Percentiles rank a stretch among this genome's conserved stretches.
Evolutionary conservation across 2,329 filamentous ascomycete genomes (phyloP).

Genomic region (Curvularia verruculosa): DNA sequence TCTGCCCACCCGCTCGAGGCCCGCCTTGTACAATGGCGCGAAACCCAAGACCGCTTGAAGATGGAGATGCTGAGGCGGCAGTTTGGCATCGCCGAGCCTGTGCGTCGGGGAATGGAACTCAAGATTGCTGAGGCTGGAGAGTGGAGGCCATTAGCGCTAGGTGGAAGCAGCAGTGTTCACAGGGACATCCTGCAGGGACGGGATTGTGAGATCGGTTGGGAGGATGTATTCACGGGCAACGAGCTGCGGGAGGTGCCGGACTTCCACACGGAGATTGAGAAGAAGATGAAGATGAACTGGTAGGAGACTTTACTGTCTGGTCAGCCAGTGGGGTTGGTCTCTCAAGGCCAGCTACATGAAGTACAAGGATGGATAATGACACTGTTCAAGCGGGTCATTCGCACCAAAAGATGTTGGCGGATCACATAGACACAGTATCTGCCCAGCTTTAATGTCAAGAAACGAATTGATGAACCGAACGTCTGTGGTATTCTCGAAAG

Average conservation of each 20-base stretch:
- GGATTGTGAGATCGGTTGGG: constrained; percentile 83
- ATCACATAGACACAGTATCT: background rate
- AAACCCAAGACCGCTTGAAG: constrained; percentile 84
- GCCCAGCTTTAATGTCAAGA: background rate
- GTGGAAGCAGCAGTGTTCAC: constrained; percentile 73
- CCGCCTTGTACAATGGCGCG: constrained; percentile 86
- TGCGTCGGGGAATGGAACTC: constrained; percentile 92
- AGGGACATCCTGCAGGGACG: constrained; percentile 85
- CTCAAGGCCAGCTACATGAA: background rate
- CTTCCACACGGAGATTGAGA: constrained; percentile 94
- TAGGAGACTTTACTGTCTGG: constrained; percentile 24
- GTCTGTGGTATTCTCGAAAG: background rate
- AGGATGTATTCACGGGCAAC: constrained; percentile 85
- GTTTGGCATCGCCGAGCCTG: constrained; percentile 91
- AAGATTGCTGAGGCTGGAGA: constrained; percentile 81
- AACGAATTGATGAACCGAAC: constrained; percentile 9
- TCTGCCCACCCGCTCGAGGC: constrained; percentile 89
- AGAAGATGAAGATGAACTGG: constrained; percentile 80
- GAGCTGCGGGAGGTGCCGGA: constrained; percentile 72
- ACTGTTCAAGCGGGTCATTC: background rate
- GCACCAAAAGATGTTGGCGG: background rate
- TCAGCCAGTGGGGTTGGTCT: background rate
- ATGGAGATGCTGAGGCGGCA: constrained; percentile 86
- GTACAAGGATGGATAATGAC: background rate
- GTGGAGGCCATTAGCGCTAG: constrained; percentile 76